These are phyloP conservation scores for Licmophora abbreviata DNA, from an alignment of 108 stramenopile species.

Conservation along the genomic window DNA sequence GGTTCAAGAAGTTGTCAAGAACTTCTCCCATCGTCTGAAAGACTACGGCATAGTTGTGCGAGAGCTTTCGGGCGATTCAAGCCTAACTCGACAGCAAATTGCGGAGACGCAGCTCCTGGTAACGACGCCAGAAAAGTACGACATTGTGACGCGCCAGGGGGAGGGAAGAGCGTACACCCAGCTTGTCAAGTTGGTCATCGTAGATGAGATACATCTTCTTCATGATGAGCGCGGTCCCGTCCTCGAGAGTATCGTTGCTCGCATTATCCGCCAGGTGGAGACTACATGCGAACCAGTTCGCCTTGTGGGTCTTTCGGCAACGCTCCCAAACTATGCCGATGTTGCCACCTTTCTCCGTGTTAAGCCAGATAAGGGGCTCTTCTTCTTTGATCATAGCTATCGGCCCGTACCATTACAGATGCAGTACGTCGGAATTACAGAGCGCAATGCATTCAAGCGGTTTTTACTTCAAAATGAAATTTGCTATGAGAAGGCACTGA, in stretches of 20 bases:
- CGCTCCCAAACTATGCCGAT: constrained; percentile 99
- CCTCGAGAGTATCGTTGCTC: constrained; percentile 93
- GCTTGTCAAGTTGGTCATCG: constrained; percentile 94
- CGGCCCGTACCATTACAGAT: constrained; percentile 99
- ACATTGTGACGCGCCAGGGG: constrained; percentile 98
- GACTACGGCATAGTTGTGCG: constrained; percentile 85
- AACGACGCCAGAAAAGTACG: constrained; percentile 99
- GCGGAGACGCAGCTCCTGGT: constrained; percentile 96
- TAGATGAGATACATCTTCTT: constrained; percentile 99
- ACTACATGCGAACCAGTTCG: constrained; percentile 89
- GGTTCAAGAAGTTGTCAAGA: constrained; percentile 96
- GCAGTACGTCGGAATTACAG: constrained; percentile 98
- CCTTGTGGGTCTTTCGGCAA: constrained; percentile 96
- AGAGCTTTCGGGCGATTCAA: constrained; percentile 98
- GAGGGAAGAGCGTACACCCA: constrained; percentile 97
- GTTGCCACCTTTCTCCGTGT: constrained; percentile 98
- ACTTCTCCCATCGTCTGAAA: constrained; percentile 87
- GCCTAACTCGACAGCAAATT: constrained; percentile 93
- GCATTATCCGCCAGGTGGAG: constrained; percentile 95
- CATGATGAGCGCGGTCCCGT: constrained; percentile 99
- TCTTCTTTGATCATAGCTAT: constrained; percentile 99
- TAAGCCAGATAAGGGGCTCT: constrained; percentile 92
- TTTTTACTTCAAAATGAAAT: constrained; percentile 98
- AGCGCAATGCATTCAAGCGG: constrained; percentile 96
- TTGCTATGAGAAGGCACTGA: constrained; percentile 95